These are phyloP conservation scores for Pseudozyma sp. DNA, from an alignment of 1,284 basidiomycete genomes.

Conservation along the genomic window DNA sequence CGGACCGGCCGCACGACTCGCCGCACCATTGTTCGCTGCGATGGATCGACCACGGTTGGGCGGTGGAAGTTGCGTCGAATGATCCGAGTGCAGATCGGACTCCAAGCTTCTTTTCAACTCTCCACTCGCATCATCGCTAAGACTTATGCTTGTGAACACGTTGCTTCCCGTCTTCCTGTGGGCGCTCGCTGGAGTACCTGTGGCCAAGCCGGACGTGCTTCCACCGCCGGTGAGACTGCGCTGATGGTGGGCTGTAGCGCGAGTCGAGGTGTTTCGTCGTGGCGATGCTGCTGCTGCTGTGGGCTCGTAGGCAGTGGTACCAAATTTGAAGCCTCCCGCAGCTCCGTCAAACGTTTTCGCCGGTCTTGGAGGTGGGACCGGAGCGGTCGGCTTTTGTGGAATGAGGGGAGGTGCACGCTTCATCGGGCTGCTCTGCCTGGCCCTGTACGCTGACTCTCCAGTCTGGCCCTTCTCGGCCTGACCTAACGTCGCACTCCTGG, in stretches of 20 bases:
- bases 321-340: constrained; percentile 37
- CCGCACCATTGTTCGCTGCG: background rate
- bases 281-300: background rate
- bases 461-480: constrained; percentile 9
- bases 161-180: constrained; percentile 32
- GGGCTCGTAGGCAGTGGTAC: background rate
- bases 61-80: constrained; percentile 9
- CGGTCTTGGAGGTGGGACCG: constrained; percentile 29
- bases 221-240: constrained; percentile 9
- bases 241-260: background rate
- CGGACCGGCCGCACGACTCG: background rate
- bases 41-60: constrained; percentile 8
- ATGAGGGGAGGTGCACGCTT: constrained; percentile 9
- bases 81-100: constrained; percentile 19
- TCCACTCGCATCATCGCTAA: constrained; percentile 32
- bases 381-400: constrained; percentile 15
- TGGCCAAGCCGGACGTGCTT: background rate
- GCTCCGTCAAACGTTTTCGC: constrained; percentile 17
- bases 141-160: constrained; percentile 41
- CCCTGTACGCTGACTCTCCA: constrained; percentile 7
- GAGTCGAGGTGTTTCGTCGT: constrained; percentile 8
- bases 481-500: constrained; percentile 34
- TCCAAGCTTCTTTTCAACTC: constrained; percentile 35
- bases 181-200: background rate
- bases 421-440: constrained; percentile 18